Percentiles rank a stretch among this genome's conserved stretches.
Evolutionary conservation across 225 moss, liverwort and hornwort genomes (phyloP).

Genomic region (Neckera pumila): DNA sequence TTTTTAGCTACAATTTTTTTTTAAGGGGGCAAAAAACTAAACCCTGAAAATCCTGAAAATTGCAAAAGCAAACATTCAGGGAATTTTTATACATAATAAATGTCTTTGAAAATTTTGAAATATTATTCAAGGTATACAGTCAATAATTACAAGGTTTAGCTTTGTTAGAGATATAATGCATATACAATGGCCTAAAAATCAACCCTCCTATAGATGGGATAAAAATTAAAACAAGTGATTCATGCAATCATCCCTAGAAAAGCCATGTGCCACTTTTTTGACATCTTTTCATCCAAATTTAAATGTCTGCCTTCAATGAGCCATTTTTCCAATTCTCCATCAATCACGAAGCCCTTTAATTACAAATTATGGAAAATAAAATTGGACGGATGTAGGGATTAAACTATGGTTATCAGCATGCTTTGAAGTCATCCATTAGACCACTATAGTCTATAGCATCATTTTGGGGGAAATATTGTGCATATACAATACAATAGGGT

Average conservation of each 20-base stretch:
- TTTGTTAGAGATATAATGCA: neutral
- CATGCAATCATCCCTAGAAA: neutral
- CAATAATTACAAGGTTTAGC: neutral
- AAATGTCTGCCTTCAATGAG: no score
- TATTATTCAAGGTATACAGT: neutral
- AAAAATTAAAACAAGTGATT: neutral
- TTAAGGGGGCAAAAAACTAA: neutral
- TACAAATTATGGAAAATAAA: no score
- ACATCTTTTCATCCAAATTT: no score
- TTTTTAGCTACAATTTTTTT: neutral
- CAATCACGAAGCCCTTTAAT: no score
- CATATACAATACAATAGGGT: no score
- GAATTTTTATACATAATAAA: neutral
- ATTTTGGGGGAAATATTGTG: no score
- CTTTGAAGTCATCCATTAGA: no score
- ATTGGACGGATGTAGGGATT: no score
- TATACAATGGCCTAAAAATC: neutral
- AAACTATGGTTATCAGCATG: no score
- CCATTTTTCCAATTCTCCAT: no score
- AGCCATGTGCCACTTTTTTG: no score
- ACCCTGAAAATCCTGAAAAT: neutral
- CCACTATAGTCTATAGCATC: no score
- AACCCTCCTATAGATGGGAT: fast-evolving
- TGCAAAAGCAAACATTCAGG: fast-evolving
- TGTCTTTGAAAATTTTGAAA: neutral